These are phyloP conservation scores for Phytopythium kandeliae DNA, from an alignment of 352 stramenopile genomes.

Conservation along the genomic window DNA sequence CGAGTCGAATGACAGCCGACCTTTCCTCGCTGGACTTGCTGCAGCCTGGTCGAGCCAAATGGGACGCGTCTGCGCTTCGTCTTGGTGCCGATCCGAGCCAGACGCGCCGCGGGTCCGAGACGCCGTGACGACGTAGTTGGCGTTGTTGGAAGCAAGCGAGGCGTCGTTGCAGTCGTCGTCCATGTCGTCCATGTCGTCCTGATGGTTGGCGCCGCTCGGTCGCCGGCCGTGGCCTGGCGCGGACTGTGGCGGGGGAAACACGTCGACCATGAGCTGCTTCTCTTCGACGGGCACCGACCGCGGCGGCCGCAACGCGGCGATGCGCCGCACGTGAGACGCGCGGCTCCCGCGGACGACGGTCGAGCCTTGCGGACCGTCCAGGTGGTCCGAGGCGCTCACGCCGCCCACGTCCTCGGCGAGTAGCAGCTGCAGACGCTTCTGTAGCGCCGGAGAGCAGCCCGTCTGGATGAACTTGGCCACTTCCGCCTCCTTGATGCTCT, in stretches of 20 bases:
- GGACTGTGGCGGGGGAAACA: conserved; percentile 66
- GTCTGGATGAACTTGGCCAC: conserved; percentile 45
- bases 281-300: conserved; percentile 66
- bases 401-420: conserved; percentile 31
- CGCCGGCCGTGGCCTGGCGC: conserved; percentile 53
- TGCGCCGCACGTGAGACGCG: conserved; percentile 62
- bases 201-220: conserved; percentile 12
- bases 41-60: conserved; percentile 52
- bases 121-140: conserved; percentile 18
- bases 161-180: too few species aligned
- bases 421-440: conserved; percentile 49
- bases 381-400: conserved; percentile 49
- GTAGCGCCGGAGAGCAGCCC: conserved; percentile 49
- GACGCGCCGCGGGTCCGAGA: conserved; percentile 7
- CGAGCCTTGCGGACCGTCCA: conserved; percentile 32
- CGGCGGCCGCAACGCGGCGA: conserved; percentile 59
- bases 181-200: conserved; percentile 14
- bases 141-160: too few species aligned
- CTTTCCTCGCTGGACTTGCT: conserved; percentile 15
- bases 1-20: conserved; percentile 15
- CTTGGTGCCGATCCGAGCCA: conserved; percentile 4
- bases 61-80: conserved; percentile 29
- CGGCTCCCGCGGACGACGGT: conserved; percentile 66
- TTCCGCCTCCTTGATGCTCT: conserved; percentile 21
- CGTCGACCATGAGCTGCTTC: conserved; percentile 44